Percentiles rank a stretch among this genome's conserved stretches.
phyloP scores from a whole-genome alignment of 2,329 filamentous ascomycete genomes.

The Lasiodiplodia hormozganensis region DNA sequence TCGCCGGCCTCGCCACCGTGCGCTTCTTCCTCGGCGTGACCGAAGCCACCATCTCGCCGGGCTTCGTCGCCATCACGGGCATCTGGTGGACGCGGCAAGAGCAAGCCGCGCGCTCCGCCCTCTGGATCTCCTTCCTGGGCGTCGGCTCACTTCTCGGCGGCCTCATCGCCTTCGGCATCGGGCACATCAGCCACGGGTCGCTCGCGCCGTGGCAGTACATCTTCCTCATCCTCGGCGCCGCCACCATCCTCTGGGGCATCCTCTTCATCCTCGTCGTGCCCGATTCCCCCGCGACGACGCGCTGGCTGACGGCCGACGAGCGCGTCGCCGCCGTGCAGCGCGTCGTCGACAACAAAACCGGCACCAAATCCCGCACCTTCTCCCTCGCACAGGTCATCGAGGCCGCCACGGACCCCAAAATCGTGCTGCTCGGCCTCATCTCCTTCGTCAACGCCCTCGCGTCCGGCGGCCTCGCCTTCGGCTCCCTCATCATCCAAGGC shows the following conservation, averaged over 20 bases:
- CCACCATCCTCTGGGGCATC: slow-evolving; percentile 46
- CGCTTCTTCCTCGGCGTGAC: slow-evolving; percentile 73
- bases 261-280: slow-evolving; percentile 60
- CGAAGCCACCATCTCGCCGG: slow-evolving; percentile 60
- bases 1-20: slow-evolving; percentile 65
- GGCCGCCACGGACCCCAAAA: slow-evolving; percentile 63
- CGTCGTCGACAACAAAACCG: slow-evolving; percentile 51
- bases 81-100: slow-evolving; percentile 69
- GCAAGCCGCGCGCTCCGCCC: slow-evolving; percentile 60
- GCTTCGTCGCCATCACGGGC: slow-evolving; percentile 58
- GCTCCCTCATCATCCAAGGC: slow-evolving; percentile 63
- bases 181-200: slow-evolving; percentile 29
- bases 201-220: slow-evolving; percentile 48
- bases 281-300: slow-evolving; percentile 67
- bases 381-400: slow-evolving; percentile 59
- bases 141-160: slow-evolving; percentile 52
- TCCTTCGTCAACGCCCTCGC: slow-evolving; percentile 46
- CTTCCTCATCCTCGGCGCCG: slow-evolving; percentile 46
- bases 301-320: slow-evolving; percentile 63
- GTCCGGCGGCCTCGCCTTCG: slow-evolving; percentile 63
- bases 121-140: slow-evolving; percentile 66
- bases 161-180: slow-evolving; percentile 54
- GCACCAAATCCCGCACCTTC: slow-evolving; percentile 54
- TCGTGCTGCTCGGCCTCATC: slow-evolving; percentile 58
- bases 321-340: slow-evolving; percentile 66